Conservation (phyloP, 768 basidiomycete genomes). For the Suillus americanus region DNA sequence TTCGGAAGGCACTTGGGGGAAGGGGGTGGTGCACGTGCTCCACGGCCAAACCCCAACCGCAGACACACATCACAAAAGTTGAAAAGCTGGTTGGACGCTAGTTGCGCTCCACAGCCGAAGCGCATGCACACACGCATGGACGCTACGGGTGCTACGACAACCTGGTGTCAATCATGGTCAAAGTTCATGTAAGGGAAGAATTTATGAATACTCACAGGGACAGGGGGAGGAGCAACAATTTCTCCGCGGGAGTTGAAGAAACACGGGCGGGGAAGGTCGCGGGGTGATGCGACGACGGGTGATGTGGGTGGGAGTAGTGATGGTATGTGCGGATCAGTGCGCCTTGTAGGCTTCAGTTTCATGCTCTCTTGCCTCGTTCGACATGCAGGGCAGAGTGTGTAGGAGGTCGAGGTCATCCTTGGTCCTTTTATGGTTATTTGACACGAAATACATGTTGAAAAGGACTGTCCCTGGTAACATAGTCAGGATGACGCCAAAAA, state of each 20-base stretch:
- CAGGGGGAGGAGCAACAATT: background rate
- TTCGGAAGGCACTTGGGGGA: slow-evolving; percentile 1
- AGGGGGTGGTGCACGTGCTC: background rate
- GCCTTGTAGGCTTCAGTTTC: background rate
- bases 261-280: background rate
- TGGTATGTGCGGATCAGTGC: slow-evolving; percentile 4
- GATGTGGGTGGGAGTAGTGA: background rate
- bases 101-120: slow-evolving; percentile 17
- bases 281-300: background rate
- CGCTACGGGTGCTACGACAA: background rate
- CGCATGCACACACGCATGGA: slow-evolving; percentile 16
- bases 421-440: slow-evolving; percentile 7
- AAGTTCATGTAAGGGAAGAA: background rate
- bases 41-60: slow-evolving; percentile 8
- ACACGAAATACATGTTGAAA: slow-evolving; percentile 10
- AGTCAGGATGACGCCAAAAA: background rate
- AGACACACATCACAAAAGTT: slow-evolving; percentile 17
- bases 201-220: background rate
- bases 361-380: background rate
- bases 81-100: slow-evolving; percentile 5
- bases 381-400: slow-evolving; percentile 17
- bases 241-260: slow-evolving; percentile 7
- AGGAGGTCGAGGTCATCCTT: background rate
- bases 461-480: background rate
- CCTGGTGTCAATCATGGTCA: background rate